Conservation (phyloP, 2,329 filamentous ascomycete genomes). For the Arthrobotrys entomopaga region DNA sequence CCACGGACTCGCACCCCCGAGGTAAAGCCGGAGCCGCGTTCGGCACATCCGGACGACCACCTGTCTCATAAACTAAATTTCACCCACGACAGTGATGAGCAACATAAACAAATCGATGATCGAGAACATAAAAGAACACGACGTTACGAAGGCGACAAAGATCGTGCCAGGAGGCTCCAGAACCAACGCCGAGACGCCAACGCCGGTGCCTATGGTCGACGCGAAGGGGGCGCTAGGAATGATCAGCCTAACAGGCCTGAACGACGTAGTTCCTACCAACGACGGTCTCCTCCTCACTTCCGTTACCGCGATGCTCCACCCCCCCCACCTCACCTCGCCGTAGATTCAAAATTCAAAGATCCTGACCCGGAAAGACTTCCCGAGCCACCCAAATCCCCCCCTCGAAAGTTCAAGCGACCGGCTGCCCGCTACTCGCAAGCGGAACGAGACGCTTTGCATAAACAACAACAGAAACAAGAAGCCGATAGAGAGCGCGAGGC, state of each 20-base stretch:
- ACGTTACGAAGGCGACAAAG: slow-evolving; percentile 43
- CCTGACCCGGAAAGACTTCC: slow-evolving; percentile 36
- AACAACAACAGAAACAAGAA: slow-evolving; percentile 34
- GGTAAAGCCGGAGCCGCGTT: slow-evolving; percentile 17
- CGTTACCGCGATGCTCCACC: slow-evolving; percentile 45
- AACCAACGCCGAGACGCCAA: slow-evolving; percentile 38
- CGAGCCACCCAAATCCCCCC: slow-evolving; percentile 30
- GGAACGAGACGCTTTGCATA: slow-evolving; percentile 37
- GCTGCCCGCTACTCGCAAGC: slow-evolving; percentile 41
- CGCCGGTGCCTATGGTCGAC: slow-evolving; percentile 38
- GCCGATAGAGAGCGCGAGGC: slow-evolving; percentile 49
- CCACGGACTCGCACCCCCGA: slow-evolving; percentile 19
- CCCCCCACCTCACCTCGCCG: slow-evolving; percentile 35
- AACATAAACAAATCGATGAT: slow-evolving; percentile 20
- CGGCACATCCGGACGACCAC: not conserved
- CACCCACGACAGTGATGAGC: not conserved
- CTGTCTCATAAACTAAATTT: not conserved
- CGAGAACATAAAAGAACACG: slow-evolving; percentile 36
- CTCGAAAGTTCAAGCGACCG: slow-evolving; percentile 48
- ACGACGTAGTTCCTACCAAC: slow-evolving; percentile 31
- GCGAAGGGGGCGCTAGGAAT: slow-evolving; percentile 31
- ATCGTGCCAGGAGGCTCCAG: slow-evolving; percentile 31
- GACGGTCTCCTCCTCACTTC: slow-evolving; percentile 37
- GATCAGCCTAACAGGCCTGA: slow-evolving; percentile 20
- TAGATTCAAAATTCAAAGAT: slow-evolving; percentile 39